phyloP scores from a whole-genome alignment of 164 flowering plant species.

The Paratinospora sagittata region DNA sequence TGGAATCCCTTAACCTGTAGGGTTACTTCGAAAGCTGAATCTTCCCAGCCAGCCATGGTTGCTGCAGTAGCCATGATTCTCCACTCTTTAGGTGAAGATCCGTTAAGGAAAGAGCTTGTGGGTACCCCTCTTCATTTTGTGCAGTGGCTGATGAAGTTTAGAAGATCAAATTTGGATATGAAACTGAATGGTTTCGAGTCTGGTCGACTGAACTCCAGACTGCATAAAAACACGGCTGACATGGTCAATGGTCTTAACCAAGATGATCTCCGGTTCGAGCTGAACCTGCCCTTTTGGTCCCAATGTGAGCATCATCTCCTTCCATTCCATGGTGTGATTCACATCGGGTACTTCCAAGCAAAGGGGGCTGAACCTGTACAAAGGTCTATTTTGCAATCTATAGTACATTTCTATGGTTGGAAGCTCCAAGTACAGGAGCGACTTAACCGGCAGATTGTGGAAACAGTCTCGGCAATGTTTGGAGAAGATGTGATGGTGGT shows the following conservation, averaged over 20 bases:
- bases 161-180: conserved; percentile 47
- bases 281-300: conserved; percentile 79
- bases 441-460: conserved; percentile 86
- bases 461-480: conserved; percentile 56
- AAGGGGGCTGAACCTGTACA: conserved; percentile 30
- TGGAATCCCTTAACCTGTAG: conserved; percentile 17
- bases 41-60: conserved; percentile 40
- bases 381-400: conserved; percentile 53
- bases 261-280: conserved; percentile 40
- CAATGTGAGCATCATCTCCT: conserved; percentile 95
- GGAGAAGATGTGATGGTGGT: conserved; percentile 80
- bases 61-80: conserved; percentile 62
- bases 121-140: conserved; percentile 75
- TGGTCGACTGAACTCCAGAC: conserved; percentile 14
- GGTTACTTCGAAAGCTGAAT: conserved; percentile 23
- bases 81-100: conserved; percentile 75
- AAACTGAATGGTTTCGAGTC: conserved; percentile 41
- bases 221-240: conserved; percentile 10
- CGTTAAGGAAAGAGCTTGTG: conserved; percentile 62
- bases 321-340: conserved; percentile 89
- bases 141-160: conserved; percentile 79
- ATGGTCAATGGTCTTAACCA: conserved; percentile 16
- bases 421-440: conserved; percentile 98
- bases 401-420: conserved; percentile 75
- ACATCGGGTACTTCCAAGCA: conserved; percentile 58